Conservation (phyloP, 2,329 filamentous ascomycete genomes). For the Arthrocladium fulminans region DNA sequence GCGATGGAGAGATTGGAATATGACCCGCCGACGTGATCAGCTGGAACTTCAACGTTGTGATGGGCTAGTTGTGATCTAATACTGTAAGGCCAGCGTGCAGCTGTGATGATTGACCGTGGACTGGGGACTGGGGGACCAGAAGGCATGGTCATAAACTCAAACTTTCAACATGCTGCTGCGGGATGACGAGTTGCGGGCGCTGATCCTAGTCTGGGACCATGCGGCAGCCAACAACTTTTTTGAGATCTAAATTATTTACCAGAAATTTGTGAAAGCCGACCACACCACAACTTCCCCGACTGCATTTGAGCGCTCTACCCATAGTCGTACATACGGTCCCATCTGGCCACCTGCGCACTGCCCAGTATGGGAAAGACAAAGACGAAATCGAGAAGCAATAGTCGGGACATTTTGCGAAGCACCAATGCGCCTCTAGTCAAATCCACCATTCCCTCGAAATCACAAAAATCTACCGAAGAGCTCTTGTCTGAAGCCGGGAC, state of each 20-base stretch:
- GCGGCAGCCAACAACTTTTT: neutral
- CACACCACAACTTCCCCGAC: neutral
- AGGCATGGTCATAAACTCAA: neutral
- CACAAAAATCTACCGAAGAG: constrained; percentile 44
- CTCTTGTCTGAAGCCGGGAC: constrained; percentile 50
- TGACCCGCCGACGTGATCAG: no score
- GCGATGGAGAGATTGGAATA: no score
- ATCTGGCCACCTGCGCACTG: neutral
- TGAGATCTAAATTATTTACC: neutral
- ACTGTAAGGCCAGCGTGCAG: no score
- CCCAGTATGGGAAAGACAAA: constrained; percentile 5
- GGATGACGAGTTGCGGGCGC: constrained; percentile 1
- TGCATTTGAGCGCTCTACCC: no score
- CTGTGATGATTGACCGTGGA: no score
- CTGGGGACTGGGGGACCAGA: no score
- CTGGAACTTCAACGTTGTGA: no score
- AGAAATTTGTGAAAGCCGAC: constrained; percentile 1
- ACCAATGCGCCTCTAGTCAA: constrained; percentile 7
- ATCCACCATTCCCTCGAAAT: constrained; percentile 21
- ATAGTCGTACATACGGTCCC: neutral
- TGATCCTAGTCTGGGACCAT: neutral
- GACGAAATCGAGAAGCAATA: constrained; percentile 9
- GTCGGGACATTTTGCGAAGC: constrained; percentile 7
- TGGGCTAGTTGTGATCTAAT: no score
- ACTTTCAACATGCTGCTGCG: neutral